Percentiles rank a stretch among this genome's conserved stretches.
Evolutionary conservation across 768 basidiomycete species (phyloP).

Genomic region (Tephrocybe rancida): DNA sequence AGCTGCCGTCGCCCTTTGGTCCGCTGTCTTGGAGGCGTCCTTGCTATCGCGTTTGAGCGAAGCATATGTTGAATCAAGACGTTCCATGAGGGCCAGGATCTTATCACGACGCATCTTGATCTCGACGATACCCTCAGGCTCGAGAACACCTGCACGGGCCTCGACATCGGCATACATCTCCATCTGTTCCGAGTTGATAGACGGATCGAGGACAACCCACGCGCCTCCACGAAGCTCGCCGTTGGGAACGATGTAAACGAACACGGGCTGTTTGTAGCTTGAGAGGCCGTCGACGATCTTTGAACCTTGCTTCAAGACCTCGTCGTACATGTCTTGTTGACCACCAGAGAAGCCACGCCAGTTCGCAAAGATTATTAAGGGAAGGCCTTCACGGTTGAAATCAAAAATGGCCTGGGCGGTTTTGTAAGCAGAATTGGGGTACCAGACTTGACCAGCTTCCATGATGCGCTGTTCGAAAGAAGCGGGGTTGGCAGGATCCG

Average conservation of each 20-base stretch:
- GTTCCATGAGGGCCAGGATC: conserved; percentile 88
- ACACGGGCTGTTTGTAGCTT: conserved; percentile 95
- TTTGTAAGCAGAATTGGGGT: conserved; percentile 99
- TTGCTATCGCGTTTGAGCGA: conserved; percentile 79
- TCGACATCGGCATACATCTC: conserved; percentile 99
- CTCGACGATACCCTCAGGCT: conserved; percentile 96
- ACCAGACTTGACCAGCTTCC: conserved; percentile 99
- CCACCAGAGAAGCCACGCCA: conserved; percentile 99
- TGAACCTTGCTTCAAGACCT: conserved; percentile 94
- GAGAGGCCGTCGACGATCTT: conserved; percentile 99
- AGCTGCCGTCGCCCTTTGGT: conserved; percentile 73
- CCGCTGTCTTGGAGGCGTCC: conserved; percentile 68
- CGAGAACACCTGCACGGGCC: conserved; percentile 92
- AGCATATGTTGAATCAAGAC: conserved; percentile 85
- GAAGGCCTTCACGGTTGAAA: conserved; percentile 95
- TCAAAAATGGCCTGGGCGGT: conserved; percentile 99
- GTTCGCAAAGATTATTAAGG: conserved; percentile 98
- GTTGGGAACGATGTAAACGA: conserved; percentile 98
- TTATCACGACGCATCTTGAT: conserved; percentile 98
- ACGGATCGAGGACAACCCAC: conserved; percentile 98
- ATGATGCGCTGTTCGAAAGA: conserved; percentile 98
- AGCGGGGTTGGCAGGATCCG: conserved; percentile 95
- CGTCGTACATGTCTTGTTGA: conserved; percentile 99
- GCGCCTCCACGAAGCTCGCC: conserved; percentile 99
- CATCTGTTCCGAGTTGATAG: conserved; percentile 97